Evolutionary conservation across 192 early-diverging fungal genomes (phyloP).

Genomic region (Coemansia sp.): DNA sequence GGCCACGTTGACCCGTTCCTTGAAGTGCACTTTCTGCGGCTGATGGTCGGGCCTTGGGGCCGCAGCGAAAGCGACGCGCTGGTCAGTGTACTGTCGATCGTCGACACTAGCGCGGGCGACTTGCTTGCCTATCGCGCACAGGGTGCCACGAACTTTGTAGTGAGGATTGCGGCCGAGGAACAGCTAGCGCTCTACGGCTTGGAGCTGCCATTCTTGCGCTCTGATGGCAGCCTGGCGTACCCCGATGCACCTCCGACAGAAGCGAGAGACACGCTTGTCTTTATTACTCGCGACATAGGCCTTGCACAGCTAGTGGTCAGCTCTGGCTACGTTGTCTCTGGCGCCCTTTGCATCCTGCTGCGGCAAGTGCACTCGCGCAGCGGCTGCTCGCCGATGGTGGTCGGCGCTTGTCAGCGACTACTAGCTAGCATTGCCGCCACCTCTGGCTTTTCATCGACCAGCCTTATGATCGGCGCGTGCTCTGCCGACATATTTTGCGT

Average conservation of each 20-base stretch:
- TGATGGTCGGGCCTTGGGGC: slow-evolving; percentile 35
- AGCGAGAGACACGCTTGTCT: slow-evolving; percentile 18
- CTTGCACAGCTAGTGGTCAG: slow-evolving; percentile 20
- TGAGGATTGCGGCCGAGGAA: slow-evolving; percentile 39
- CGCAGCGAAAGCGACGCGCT: neutral
- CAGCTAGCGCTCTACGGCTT: slow-evolving; percentile 35
- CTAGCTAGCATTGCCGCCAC: slow-evolving; percentile 16
- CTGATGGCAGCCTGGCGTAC: slow-evolving; percentile 23
- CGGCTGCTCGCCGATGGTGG: slow-evolving; percentile 10
- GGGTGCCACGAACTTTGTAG: slow-evolving; percentile 8
- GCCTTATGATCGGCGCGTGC: slow-evolving; percentile 12
- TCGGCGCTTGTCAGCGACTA: slow-evolving; percentile 26
- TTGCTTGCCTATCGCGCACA: slow-evolving; percentile 28
- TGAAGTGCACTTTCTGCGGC: slow-evolving; percentile 30
- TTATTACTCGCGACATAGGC: slow-evolving; percentile 50
- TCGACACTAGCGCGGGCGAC: slow-evolving; percentile 17
- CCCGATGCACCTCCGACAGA: slow-evolving; percentile 20
- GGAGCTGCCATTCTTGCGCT: slow-evolving; percentile 18
- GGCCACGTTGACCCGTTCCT: slow-evolving; percentile 25
- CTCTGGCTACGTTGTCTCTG: slow-evolving; percentile 22
- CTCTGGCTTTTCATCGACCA: slow-evolving; percentile 7
- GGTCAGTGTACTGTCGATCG: slow-evolving; percentile 8
- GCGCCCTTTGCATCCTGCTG: slow-evolving; percentile 29
- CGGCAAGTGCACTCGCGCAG: slow-evolving; percentile 12
- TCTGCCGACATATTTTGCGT: slow-evolving; percentile 28